Evolutionary conservation across 371 early-diverging fungal species (phyloP).

Genomic region (Mucor sp.): DNA sequence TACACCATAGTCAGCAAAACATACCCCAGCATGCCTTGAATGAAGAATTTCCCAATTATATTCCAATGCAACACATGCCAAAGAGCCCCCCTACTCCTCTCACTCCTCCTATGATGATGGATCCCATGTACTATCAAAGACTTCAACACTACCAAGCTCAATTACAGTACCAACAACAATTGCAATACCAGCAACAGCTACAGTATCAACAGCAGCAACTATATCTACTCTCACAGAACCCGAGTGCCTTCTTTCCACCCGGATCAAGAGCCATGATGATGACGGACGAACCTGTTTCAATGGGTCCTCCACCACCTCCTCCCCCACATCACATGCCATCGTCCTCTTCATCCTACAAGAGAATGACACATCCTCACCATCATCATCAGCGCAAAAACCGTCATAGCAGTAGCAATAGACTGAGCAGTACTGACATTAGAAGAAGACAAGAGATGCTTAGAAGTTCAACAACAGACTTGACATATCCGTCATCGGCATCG

Average conservation of each 20-base stretch:
- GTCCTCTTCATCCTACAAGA: not conserved
- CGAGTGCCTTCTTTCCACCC: not conserved
- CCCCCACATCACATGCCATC: not conserved
- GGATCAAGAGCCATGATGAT: not conserved
- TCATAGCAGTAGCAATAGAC: not conserved
- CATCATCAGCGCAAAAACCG: not conserved
- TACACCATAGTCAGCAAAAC: not conserved
- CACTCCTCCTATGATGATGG: constrained; percentile 7
- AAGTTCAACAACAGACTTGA: not conserved
- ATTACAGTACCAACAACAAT: constrained; percentile 6
- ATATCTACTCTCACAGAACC: constrained; percentile 4
- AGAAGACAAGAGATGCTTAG: not conserved
- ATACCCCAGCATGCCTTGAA: not conserved
- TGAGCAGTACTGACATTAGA: not conserved
- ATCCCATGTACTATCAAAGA: constrained; percentile 16
- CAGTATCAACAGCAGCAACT: constrained; percentile 8
- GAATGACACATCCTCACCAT: not conserved
- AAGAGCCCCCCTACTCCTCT: not conserved
- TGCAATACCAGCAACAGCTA: constrained; percentile 8
- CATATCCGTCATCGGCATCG: not conserved
- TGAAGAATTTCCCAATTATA: not conserved
- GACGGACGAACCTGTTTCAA: not conserved
- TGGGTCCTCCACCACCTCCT: not conserved
- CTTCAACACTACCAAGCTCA: constrained; percentile 6
- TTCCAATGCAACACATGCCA: not conserved